These are phyloP conservation scores for Colletotrichum endophyticum DNA, from an alignment of 2,329 filamentous ascomycete genomes.

Conservation along the genomic window DNA sequence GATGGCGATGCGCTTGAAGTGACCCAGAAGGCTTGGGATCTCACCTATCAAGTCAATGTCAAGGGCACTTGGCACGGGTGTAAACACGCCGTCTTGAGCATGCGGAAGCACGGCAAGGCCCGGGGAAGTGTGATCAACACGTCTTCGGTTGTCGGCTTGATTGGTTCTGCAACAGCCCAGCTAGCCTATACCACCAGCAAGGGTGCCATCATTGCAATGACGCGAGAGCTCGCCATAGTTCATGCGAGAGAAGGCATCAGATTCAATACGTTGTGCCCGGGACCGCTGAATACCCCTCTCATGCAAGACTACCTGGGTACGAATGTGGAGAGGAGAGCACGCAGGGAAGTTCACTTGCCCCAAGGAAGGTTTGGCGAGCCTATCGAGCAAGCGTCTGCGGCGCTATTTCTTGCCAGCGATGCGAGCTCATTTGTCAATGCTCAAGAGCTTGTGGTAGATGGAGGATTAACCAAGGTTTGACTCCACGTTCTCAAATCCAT, in stretches of 20 bases:
- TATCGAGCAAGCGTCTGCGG: slow-evolving; percentile 77
- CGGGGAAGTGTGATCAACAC: slow-evolving; percentile 77
- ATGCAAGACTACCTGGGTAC: slow-evolving; percentile 80
- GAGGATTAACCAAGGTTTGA: slow-evolving; percentile 68
- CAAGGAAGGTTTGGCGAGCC: slow-evolving; percentile 78
- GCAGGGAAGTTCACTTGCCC: slow-evolving; percentile 79
- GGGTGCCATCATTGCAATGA: slow-evolving; percentile 76
- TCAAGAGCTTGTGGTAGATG: slow-evolving; percentile 75
- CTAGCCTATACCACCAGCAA: slow-evolving; percentile 80
- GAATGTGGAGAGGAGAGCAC: slow-evolving; percentile 70
- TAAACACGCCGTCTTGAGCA: slow-evolving; percentile 73
- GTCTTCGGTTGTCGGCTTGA: slow-evolving; percentile 74
- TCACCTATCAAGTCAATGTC: slow-evolving; percentile 78
- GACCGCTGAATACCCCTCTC: slow-evolving; percentile 76
- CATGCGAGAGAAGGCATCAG: slow-evolving; percentile 77
- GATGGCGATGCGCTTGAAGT: slow-evolving; percentile 61
- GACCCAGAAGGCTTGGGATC: slow-evolving; percentile 72
- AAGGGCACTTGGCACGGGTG: slow-evolving; percentile 81
- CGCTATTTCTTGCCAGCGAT: slow-evolving; percentile 76
- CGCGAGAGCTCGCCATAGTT: slow-evolving; percentile 75
- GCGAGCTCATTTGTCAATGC: slow-evolving; percentile 79
- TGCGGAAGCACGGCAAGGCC: slow-evolving; percentile 71
- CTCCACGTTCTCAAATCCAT: too few relatives aligned
- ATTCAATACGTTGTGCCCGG: slow-evolving; percentile 77
- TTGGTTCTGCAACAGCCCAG: slow-evolving; percentile 74